Conservation (phyloP, 352 stramenopile species). For the Phytophthora podocarpi region DNA sequence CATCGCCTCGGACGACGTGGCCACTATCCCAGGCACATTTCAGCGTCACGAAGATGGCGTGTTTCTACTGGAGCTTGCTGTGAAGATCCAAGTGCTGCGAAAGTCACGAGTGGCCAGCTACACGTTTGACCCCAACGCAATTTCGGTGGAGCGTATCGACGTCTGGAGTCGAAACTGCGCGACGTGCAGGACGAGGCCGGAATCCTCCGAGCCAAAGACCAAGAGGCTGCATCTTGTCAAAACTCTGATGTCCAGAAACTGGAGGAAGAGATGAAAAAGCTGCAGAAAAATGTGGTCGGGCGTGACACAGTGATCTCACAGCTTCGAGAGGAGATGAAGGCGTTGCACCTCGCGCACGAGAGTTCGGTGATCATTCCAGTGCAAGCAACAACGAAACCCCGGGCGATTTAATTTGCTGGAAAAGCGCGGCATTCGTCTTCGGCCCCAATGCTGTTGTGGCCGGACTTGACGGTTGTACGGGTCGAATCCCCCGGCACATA, state of each 20-base stretch:
- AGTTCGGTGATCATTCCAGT: neutral
- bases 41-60: neutral
- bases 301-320: neutral
- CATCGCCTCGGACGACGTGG: neutral
- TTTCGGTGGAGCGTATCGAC: slow-evolving; percentile 22
- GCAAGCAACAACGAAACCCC: neutral
- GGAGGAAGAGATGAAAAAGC: neutral
- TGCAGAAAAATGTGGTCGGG: neutral
- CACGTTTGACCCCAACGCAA: slow-evolving; percentile 20
- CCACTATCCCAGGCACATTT: neutral
- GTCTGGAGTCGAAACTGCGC: slow-evolving; percentile 18
- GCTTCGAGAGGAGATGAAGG: slow-evolving; percentile 4
- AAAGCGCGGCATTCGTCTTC: no score
- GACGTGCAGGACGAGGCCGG: slow-evolving; percentile 7
- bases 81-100: neutral
- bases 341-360: neutral
- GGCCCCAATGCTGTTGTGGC: no score
- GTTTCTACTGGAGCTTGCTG: neutral
- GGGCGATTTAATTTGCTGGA: slow-evolving; percentile 7
- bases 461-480: neutral
- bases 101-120: slow-evolving; percentile 6
- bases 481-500: neutral
- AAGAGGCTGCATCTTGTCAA: neutral
- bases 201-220: neutral
- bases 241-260: no score